Evolutionary conservation across 2,329 filamentous ascomycete genomes (phyloP).

Genomic region (Gaeumannomyces sp.): DNA sequence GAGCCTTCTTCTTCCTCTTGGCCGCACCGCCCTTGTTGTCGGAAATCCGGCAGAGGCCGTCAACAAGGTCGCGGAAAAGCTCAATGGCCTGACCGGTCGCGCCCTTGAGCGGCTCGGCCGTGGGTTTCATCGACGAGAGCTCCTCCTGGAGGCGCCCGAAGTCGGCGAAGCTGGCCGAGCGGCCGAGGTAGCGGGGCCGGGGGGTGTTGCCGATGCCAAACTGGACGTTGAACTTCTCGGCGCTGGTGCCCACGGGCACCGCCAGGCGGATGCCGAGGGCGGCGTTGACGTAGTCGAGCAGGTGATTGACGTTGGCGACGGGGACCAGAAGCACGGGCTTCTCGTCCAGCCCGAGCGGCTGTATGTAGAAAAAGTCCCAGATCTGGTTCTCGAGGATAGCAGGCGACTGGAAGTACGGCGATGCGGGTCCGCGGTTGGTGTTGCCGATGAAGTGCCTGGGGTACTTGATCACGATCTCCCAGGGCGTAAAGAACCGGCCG

Average conservation of each 20-base stretch:
- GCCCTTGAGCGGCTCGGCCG: conserved; percentile 27
- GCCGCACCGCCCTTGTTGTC: conserved; percentile 39
- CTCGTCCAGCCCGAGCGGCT: conserved; percentile 25
- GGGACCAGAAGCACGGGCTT: conserved; percentile 62
- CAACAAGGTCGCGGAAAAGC: conserved; percentile 48
- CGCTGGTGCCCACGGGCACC: conserved; percentile 48
- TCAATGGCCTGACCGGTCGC: conserved; percentile 32
- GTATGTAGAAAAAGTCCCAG: conserved; percentile 74
- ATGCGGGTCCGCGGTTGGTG: conserved; percentile 40
- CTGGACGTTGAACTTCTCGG: conserved; percentile 50
- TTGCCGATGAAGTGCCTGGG: conserved; percentile 53
- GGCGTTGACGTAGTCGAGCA: conserved; percentile 60
- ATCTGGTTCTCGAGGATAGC: conserved; percentile 50
- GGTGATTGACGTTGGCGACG: conserved; percentile 55
- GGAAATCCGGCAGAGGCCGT: conserved; percentile 42
- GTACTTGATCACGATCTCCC: conserved; percentile 50
- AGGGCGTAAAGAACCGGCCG: conserved; percentile 36
- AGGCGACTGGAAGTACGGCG: conserved; percentile 48
- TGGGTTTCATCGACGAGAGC: conserved; percentile 29
- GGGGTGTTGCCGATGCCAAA: conserved; percentile 58
- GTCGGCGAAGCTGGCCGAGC: conserved; percentile 37
- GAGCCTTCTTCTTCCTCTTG: conserved; percentile 28
- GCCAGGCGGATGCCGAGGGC: conserved; percentile 46
- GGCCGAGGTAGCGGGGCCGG: conserved; percentile 62
- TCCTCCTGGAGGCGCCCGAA: conserved; percentile 24